Evolutionary conservation across 257 asterid genomes (phyloP).

Genomic region (Salvia splendens): DNA sequence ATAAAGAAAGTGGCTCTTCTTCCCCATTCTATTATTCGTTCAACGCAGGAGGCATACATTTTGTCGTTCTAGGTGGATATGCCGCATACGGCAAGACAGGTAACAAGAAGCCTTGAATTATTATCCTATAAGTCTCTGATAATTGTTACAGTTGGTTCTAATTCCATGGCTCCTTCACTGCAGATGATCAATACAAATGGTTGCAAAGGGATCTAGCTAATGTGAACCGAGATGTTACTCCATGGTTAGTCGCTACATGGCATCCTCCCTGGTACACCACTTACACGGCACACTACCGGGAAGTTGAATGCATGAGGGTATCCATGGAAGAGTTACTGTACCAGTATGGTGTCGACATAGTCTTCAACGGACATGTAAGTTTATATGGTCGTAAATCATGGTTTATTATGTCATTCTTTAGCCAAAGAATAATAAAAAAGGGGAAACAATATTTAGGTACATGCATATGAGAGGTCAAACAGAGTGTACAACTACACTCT

Average conservation of each 20-base stretch:
- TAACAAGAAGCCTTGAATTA: constrained; percentile 22
- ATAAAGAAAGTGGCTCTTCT: constrained; percentile 75
- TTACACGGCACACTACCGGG: constrained; percentile 87
- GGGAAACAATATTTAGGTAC: constrained; percentile 53
- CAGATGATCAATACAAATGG: constrained; percentile 92
- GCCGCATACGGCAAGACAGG: constrained; percentile 66
- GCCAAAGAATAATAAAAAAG: background rate
- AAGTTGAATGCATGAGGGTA: constrained; percentile 91
- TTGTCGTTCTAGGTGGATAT: constrained; percentile 81
- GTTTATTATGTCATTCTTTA: background rate
- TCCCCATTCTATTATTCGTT: constrained; percentile 85
- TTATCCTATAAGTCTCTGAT: background rate
- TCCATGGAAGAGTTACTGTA: constrained; percentile 81
- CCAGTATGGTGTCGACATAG: constrained; percentile 70
- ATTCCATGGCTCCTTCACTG: constrained; percentile 18
- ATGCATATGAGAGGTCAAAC: constrained; percentile 93
- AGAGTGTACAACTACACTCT: constrained; percentile 84
- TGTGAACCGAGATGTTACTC: constrained; percentile 68
- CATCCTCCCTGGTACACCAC: constrained; percentile 97
- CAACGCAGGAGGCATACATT: constrained; percentile 92
- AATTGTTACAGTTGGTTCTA: constrained; percentile 4
- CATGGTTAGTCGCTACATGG: constrained; percentile 88
- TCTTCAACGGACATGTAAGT: constrained; percentile 92
- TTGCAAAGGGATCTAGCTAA: constrained; percentile 67
- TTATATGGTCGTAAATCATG: background rate